A percentile compares a stretch with the other conserved stretches of the same genome.
Evolutionary conservation across 352 stramenopile genomes (phyloP).

Genomic region (Phytophthora fragariae): DNA sequence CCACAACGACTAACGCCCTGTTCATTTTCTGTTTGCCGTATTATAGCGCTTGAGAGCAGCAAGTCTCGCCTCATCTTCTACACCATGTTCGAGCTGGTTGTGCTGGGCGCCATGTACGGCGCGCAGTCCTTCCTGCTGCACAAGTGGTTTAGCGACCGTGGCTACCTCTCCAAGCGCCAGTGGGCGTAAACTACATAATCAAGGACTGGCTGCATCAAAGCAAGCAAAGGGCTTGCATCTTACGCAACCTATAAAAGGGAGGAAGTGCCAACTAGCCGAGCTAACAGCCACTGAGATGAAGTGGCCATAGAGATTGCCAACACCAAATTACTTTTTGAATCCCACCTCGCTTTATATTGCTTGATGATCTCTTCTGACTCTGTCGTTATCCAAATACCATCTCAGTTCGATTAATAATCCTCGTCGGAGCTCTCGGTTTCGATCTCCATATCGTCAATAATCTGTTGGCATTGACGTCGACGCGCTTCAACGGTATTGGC

Average conservation of each 20-base stretch:
- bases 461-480: slow-evolving; percentile 33
- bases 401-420: slow-evolving; percentile 17
- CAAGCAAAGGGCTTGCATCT: slow-evolving; percentile 9
- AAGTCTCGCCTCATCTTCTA: slow-evolving; percentile 83
- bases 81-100: slow-evolving; percentile 72
- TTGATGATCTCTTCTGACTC: not conserved
- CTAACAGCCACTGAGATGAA: slow-evolving; percentile 21
- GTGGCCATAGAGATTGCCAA: slow-evolving; percentile 31
- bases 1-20: slow-evolving; percentile 6
- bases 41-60: slow-evolving; percentile 77
- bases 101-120: slow-evolving; percentile 76
- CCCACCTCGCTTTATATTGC: not conserved
- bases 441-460: slow-evolving; percentile 49
- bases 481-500: slow-evolving; percentile 19
- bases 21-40: not conserved
- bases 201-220: slow-evolving; percentile 7
- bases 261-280: slow-evolving; percentile 16
- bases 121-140: slow-evolving; percentile 80
- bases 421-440: slow-evolving; percentile 10
- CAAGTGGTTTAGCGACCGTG: slow-evolving; percentile 88
- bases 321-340: slow-evolving; percentile 30
- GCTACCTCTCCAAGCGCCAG: slow-evolving; percentile 72
- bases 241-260: slow-evolving; percentile 12
- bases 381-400: not conserved
- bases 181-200: slow-evolving; percentile 55